Percentiles rank a stretch among this genome's conserved stretches.
Evolutionary conservation across 2,329 filamentous ascomycete species (phyloP).

Genomic region (Raffaelea albimanens): DNA sequence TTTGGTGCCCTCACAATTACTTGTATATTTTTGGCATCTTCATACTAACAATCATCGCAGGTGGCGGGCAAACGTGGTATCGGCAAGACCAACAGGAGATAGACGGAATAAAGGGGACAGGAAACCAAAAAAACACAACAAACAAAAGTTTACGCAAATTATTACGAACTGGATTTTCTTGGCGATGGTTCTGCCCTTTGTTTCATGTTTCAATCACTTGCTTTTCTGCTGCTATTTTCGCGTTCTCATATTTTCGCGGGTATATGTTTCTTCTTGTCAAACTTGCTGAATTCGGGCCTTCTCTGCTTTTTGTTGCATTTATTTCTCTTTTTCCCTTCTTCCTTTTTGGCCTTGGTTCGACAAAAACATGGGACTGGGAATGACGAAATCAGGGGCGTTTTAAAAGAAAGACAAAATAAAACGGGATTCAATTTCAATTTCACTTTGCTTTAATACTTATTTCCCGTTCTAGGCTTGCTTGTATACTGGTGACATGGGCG

Average conservation of each 20-base stretch:
- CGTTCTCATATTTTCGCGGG: not conserved
- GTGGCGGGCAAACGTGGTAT: conserved; percentile 87
- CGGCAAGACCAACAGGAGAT: conserved; percentile 74
- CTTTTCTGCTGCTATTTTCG: too few relatives aligned
- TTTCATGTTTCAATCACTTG: too few relatives aligned
- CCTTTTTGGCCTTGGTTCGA: not conserved
- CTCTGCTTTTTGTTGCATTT: not conserved
- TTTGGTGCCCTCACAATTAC: conserved; percentile 38
- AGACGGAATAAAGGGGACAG: conserved; percentile 18
- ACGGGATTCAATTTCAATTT: too few relatives aligned
- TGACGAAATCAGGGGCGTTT: too few relatives aligned
- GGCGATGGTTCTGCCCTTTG: too few relatives aligned
- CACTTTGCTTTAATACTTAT: too few relatives aligned
- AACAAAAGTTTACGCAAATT: not conserved
- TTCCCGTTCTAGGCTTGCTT: too few relatives aligned
- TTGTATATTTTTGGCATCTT: conserved; percentile 3
- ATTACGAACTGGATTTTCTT: too few relatives aligned
- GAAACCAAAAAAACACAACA: not conserved
- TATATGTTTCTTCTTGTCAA: not conserved
- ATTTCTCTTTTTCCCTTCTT: not conserved
- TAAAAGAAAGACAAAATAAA: too few relatives aligned
- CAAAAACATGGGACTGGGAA: too few relatives aligned
- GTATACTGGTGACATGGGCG: too few relatives aligned
- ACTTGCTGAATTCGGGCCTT: not conserved
- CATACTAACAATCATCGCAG: conserved; percentile 36